Percentiles rank a stretch among this genome's conserved stretches.
Conservation (phyloP, 352 stramenopile species). For the Phytopythium mirpurense region DNA sequence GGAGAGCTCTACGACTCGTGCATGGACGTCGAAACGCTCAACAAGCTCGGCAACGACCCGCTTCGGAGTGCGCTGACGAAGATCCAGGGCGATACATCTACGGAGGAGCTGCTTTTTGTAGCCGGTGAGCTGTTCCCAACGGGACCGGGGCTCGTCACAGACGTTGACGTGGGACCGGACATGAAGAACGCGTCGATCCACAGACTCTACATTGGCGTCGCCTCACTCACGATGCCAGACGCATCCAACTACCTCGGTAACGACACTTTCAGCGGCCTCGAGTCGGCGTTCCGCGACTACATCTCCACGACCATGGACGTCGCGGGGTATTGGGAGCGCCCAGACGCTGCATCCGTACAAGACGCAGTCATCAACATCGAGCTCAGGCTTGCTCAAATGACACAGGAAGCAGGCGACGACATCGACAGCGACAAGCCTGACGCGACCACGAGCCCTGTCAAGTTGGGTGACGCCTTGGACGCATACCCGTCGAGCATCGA, state of each 20-base stretch:
- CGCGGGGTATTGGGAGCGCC: slow-evolving; percentile 10
- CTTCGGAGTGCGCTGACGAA: slow-evolving; percentile 33
- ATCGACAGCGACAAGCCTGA: slow-evolving; percentile 7
- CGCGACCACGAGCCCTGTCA: neutral
- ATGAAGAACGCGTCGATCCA: slow-evolving; percentile 57
- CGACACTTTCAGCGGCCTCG: slow-evolving; percentile 22
- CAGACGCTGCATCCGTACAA: neutral
- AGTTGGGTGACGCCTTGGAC: neutral
- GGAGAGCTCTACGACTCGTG: slow-evolving; percentile 65
- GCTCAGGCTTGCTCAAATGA: slow-evolving; percentile 5
- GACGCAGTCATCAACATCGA: slow-evolving; percentile 9
- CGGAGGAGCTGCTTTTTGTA: slow-evolving; percentile 32
- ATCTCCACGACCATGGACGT: slow-evolving; percentile 30
- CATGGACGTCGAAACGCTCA: slow-evolving; percentile 40
- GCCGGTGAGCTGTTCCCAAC: slow-evolving; percentile 37
- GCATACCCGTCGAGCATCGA: slow-evolving; percentile 2
- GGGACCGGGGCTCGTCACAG: slow-evolving; percentile 63
- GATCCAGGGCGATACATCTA: slow-evolving; percentile 24
- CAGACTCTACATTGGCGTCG: slow-evolving; percentile 68
- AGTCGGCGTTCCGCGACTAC: slow-evolving; percentile 30
- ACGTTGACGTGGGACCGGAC: slow-evolving; percentile 26
- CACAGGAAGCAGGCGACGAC: too few species aligned
- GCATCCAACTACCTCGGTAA: slow-evolving; percentile 87
- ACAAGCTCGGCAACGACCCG: slow-evolving; percentile 35
- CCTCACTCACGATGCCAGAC: slow-evolving; percentile 76